Conservation (phyloP, 2,329 filamentous ascomycete species). For the Calonectria honghensis region DNA sequence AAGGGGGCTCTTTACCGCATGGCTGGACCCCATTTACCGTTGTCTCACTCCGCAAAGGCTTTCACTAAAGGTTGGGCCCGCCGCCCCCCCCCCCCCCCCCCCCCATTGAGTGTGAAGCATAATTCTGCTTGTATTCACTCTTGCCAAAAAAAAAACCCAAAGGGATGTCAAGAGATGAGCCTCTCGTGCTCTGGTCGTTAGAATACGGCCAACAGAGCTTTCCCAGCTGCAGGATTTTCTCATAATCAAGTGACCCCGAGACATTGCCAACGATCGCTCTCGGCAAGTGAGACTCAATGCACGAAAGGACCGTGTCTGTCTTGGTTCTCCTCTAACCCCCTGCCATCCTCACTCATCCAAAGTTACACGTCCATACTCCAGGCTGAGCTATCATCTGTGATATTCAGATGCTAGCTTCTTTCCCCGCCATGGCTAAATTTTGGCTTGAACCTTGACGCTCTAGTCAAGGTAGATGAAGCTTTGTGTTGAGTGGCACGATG, state of each 20-base stretch:
- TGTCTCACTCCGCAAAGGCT: neutral
- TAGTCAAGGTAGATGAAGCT: too few relatives aligned
- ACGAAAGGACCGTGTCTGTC: slow-evolving; percentile 5
- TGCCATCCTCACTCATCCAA: slow-evolving; percentile 19
- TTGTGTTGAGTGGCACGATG: too few relatives aligned
- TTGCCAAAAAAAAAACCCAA: neutral
- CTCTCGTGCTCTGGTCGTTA: too few relatives aligned
- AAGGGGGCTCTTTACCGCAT: neutral
- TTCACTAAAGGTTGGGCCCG: neutral
- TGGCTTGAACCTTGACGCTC: too few relatives aligned
- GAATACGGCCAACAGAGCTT: neutral
- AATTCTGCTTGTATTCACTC: neutral
- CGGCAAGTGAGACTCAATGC: slow-evolving; percentile 8
- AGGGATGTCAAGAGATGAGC: neutral
- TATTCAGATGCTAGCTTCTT: too few relatives aligned
- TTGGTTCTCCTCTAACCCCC: neutral
- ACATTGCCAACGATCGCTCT: slow-evolving; percentile 14
- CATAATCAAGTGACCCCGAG: slow-evolving; percentile 14
- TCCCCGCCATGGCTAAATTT: too few relatives aligned
- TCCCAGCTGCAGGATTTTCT: neutral
- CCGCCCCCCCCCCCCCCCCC: neutral
- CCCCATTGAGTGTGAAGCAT: neutral
- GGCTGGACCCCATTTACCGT: neutral
- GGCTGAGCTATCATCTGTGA: too few relatives aligned
- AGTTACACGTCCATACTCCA: neutral